phyloP scores from a whole-genome alignment of 441 rosid species.

The Mallotus repandus region DNA sequence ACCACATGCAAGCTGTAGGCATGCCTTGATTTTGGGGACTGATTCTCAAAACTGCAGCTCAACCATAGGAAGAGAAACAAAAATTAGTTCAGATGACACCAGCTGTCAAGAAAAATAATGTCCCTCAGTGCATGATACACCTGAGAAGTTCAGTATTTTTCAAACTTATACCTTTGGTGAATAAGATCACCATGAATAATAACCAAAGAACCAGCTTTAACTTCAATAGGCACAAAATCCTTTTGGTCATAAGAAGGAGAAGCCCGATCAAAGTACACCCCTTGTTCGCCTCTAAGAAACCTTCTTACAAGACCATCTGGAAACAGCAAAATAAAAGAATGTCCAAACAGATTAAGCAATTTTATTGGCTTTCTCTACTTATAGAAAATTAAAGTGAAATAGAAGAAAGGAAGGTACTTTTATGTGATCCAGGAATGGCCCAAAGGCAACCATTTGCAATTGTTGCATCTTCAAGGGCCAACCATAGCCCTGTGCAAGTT shows the following conservation, averaged over 20 bases:
- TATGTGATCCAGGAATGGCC: constrained; percentile 97
- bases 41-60: constrained; percentile 73
- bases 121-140: background rate
- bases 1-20: constrained; percentile 92
- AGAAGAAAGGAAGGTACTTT: constrained; percentile 41
- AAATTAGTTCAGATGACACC: background rate
- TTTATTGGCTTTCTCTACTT: constrained; percentile 12
- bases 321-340: constrained; percentile 10
- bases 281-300: constrained; percentile 75
- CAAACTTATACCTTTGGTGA: constrained; percentile 70
- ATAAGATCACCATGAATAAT: constrained; percentile 87
- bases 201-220: constrained; percentile 88
- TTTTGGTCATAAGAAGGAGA: constrained; percentile 74
- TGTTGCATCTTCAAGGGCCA: constrained; percentile 94
- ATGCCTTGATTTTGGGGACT: constrained; percentile 85
- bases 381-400: background rate
- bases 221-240: constrained; percentile 82
- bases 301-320: constrained; percentile 89
- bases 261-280: constrained; percentile 75
- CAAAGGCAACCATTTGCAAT: constrained; percentile 82
- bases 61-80: constrained; percentile 18
- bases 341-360: constrained; percentile 8
- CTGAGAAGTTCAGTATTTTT: constrained; percentile 1
- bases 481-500: constrained; percentile 91
- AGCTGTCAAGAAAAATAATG: background rate